Evolutionary conservation across 2,329 filamentous ascomycete genomes (phyloP).

Genomic region (Monascus ruber): DNA sequence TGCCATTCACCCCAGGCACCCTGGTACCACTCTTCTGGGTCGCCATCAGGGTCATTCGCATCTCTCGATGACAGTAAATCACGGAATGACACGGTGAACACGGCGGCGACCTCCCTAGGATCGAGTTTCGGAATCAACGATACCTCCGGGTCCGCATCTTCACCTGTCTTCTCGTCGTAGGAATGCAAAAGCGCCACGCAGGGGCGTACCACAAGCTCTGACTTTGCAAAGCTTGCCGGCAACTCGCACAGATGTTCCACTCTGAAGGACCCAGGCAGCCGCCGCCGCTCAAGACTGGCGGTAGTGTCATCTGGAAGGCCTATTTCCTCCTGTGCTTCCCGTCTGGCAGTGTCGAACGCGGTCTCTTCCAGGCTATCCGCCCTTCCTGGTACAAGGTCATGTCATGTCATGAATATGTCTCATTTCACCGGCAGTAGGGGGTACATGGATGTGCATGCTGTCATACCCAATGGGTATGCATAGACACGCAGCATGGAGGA

Average conservation of each 20-base stretch:
- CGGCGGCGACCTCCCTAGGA: conserved; percentile 81
- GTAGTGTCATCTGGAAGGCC: conserved; percentile 56
- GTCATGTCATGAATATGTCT: not conserved
- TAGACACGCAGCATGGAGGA: not conserved
- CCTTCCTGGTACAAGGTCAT: conserved; percentile 32
- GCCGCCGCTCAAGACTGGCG: conserved; percentile 35
- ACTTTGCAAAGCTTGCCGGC: conserved; percentile 62
- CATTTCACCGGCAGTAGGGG: no score
- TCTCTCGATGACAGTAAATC: conserved; percentile 61
- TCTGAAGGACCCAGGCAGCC: conserved; percentile 63
- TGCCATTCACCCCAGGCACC: conserved; percentile 75
- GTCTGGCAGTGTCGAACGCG: conserved; percentile 67
- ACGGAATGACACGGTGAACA: conserved; percentile 81
- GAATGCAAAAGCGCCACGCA: conserved; percentile 69
- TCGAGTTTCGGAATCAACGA: conserved; percentile 70
- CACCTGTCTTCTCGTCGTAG: conserved; percentile 35
- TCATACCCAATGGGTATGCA: conserved; percentile 21
- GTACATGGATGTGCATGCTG: not conserved
- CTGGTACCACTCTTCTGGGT: conserved; percentile 64
- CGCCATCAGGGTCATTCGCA: conserved; percentile 32
- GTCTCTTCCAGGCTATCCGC: conserved; percentile 45
- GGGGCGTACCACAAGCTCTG: conserved; percentile 61
- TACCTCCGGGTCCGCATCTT: conserved; percentile 49
- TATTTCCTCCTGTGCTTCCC: conserved; percentile 89
- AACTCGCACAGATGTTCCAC: conserved; percentile 83